Percentiles rank a stretch among this genome's conserved stretches.
These are phyloP conservation scores for Paraglomus occultum DNA, from an alignment of 192 early-diverging fungal genomes.

Conservation along the genomic window DNA sequence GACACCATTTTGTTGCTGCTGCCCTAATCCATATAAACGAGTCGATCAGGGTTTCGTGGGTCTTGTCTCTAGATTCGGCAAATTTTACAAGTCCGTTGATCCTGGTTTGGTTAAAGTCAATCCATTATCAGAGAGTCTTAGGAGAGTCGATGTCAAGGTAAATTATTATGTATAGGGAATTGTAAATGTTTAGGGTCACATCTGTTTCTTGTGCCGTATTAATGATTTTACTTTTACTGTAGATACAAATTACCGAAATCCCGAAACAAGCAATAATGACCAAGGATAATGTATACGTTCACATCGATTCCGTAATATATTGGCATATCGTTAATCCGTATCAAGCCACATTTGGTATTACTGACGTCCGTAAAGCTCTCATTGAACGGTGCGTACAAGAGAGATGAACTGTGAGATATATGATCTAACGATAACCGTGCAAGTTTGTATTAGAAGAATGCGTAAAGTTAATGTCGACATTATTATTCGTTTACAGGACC, in stretches of 20 bases:
- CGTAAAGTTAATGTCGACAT: neutral
- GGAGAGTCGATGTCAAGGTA: constrained; percentile 47
- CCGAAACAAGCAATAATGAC: constrained; percentile 76
- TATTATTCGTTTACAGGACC: constrained; percentile 45
- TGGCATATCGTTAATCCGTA: constrained; percentile 84
- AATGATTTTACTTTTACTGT: neutral
- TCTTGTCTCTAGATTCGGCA: constrained; percentile 66
- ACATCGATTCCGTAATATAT: constrained; percentile 84
- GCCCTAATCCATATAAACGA: constrained; percentile 65
- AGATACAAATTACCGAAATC: constrained; percentile 53
- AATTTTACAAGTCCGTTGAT: constrained; percentile 49
- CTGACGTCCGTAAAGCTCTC: constrained; percentile 76
- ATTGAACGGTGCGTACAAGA: constrained; percentile 60
- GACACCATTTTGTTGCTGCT: constrained; percentile 47
- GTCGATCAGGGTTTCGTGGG: constrained; percentile 72
- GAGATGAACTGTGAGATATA: neutral
- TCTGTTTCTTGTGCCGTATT: too few relatives aligned
- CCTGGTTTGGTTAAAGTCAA: constrained; percentile 59
- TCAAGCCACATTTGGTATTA: constrained; percentile 75
- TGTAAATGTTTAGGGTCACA: neutral
- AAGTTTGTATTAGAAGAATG: neutral
- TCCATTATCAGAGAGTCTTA: constrained; percentile 45
- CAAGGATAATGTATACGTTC: constrained; percentile 86
- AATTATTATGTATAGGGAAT: neutral
- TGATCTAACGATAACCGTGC: neutral